Percentiles rank a stretch among this genome's conserved stretches.
Evolutionary conservation across 257 asterid genomes (phyloP).

Genomic region (Oldenlandia corymbosa): DNA sequence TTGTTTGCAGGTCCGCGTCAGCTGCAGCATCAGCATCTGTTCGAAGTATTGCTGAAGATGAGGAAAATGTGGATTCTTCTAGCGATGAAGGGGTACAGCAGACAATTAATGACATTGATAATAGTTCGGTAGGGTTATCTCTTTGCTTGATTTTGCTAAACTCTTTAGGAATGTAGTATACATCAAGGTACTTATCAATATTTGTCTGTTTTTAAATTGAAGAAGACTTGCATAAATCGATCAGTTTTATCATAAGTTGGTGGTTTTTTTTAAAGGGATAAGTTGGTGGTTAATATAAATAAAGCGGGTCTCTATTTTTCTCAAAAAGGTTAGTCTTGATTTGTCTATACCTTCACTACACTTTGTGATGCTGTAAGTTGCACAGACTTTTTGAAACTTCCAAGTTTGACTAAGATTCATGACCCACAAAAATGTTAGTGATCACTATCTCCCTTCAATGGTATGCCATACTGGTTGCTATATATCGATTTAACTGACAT

Average conservation of each 20-base stretch:
- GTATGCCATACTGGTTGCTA: neutral
- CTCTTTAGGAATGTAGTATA: neutral
- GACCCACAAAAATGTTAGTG: too few species aligned
- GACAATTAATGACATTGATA: conserved; percentile 46
- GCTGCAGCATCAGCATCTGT: conserved; percentile 69
- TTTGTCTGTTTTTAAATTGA: neutral
- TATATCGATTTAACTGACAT: too few species aligned
- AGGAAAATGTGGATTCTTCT: conserved; percentile 70
- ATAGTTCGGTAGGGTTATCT: conserved; percentile 57
- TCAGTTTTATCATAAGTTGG: neutral
- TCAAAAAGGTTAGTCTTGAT: neutral
- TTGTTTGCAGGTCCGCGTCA: conserved; percentile 65
- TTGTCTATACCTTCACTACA: too few species aligned
- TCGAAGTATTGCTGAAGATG: conserved; percentile 66
- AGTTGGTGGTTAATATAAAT: neutral
- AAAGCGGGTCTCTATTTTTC: too few species aligned
- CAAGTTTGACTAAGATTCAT: neutral
- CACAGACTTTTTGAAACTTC: neutral
- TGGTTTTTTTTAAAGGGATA: too few species aligned
- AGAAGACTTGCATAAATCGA: neutral
- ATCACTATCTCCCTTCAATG: too few species aligned
- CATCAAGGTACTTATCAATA: neutral
- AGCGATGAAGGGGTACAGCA: conserved; percentile 63
- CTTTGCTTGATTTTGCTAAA: conserved; percentile 3
- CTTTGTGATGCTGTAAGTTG: neutral